These are phyloP conservation scores for Hericium coralloides DNA, from an alignment of 768 basidiomycete genomes.

Conservation along the genomic window DNA sequence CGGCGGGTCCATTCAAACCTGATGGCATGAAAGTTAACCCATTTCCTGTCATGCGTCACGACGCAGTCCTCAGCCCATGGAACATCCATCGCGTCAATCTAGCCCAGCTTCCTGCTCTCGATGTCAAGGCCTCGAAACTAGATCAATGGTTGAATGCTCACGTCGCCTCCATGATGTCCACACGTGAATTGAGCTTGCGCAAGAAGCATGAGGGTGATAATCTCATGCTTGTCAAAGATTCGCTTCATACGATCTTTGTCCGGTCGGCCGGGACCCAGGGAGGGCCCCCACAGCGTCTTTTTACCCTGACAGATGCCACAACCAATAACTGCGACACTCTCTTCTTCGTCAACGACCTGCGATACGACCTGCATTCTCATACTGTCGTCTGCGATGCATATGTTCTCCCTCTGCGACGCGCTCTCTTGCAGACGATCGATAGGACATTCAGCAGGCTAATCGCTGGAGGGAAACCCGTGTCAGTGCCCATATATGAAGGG, in stretches of 20 bases:
- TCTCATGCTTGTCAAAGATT: constrained; percentile 25
- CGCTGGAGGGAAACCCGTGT: neutral
- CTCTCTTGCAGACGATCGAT: constrained; percentile 14
- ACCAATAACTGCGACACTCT: constrained; percentile 25
- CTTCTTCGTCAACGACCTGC: constrained; percentile 37
- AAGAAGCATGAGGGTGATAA: constrained; percentile 18
- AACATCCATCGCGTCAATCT: constrained; percentile 33
- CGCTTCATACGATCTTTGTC: constrained; percentile 21
- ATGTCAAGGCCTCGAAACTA: constrained; percentile 10
- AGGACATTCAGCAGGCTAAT: constrained; percentile 23
- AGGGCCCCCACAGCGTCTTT: neutral
- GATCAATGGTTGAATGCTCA: constrained; percentile 26
- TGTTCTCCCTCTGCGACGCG: constrained; percentile 29
- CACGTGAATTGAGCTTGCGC: constrained; percentile 19
- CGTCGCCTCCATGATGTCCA: constrained; percentile 23
- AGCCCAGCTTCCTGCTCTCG: constrained; percentile 24
- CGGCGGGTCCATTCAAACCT: constrained; percentile 11
- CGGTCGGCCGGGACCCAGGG: constrained; percentile 19
- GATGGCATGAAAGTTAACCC: constrained; percentile 16
- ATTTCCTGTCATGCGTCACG: constrained; percentile 20
- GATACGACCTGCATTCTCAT: constrained; percentile 39
- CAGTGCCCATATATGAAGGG: constrained; percentile 18
- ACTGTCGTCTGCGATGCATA: constrained; percentile 45
- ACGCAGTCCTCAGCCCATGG: constrained; percentile 16
- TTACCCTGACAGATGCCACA: neutral